A percentile compares a stretch with the other conserved stretches of the same genome.
Evolutionary conservation across 2,329 filamentous ascomycete genomes (phyloP).

Genomic region (Ophiosphaerella narmari): DNA sequence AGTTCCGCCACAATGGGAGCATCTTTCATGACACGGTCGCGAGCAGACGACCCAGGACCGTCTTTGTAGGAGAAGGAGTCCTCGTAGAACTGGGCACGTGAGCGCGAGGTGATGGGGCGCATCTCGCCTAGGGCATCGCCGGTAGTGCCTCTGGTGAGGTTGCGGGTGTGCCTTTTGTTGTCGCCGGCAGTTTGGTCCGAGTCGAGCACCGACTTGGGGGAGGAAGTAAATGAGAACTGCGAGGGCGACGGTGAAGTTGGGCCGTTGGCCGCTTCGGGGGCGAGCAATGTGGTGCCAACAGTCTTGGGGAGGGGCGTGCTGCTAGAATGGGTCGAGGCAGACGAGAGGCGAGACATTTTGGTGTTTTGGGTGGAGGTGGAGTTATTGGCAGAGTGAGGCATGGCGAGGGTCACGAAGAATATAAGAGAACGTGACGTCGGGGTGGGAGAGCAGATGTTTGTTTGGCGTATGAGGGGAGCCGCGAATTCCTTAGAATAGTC

Average conservation of each 20-base stretch:
- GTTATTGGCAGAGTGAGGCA: slow-evolving; percentile 44
- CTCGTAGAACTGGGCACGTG: slow-evolving; percentile 45
- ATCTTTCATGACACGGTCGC: slow-evolving; percentile 51
- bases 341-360: slow-evolving; percentile 44
- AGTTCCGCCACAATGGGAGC: slow-evolving; percentile 55
- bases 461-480: slow-evolving; percentile 29
- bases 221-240: slow-evolving; percentile 45
- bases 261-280: slow-evolving; percentile 30
- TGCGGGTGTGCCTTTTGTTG: slow-evolving; percentile 13
- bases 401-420: slow-evolving; percentile 21
- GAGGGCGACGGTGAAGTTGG: slow-evolving; percentile 44
- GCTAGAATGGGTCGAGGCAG: slow-evolving; percentile 38
- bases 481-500: slow-evolving; percentile 27
- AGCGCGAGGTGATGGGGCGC: slow-evolving; percentile 18
- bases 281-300: slow-evolving; percentile 37
- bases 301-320: slow-evolving; percentile 41
- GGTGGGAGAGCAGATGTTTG: slow-evolving; percentile 9
- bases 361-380: slow-evolving; percentile 33
- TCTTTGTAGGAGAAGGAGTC: slow-evolving; percentile 47
- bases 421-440: slow-evolving; percentile 4
- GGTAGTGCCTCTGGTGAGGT: slow-evolving; percentile 23
- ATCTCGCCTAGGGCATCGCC: slow-evolving; percentile 22
- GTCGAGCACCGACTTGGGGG: slow-evolving; percentile 35
- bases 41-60: slow-evolving; percentile 37
- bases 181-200: slow-evolving; percentile 14